Evolutionary conservation across 352 stramenopile species (phyloP), one percentile per base, ranked within the genome.

Genomic region (Thalassiosira sp.): DNA sequence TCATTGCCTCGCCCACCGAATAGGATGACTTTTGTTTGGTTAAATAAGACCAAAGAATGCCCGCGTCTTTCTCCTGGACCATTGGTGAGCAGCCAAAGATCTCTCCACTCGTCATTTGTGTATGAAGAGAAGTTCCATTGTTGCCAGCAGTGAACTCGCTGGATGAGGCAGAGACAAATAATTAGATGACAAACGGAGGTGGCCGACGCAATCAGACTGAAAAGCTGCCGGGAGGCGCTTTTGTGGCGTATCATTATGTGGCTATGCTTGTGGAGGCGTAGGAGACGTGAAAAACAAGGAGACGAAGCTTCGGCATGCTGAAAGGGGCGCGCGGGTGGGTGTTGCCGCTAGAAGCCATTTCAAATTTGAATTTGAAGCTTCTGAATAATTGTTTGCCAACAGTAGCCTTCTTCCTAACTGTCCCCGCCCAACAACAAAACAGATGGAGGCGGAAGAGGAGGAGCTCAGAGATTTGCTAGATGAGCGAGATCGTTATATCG

Each of bases 1-100:
- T 98, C 95, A 70, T 96, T 95, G 22, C 91, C 95, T 58, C 95
- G 88, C 2, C 95, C 96, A 1, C 95, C 96, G 72, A 98, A 98
- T 49, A 98, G 85, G 18, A 98, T 77, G 2, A 93, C 72, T 35
- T 73, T 87, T 37, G 81, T 95, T 48, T 79, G 33, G 40, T 88
- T 89, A 63, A 94, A 95, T 49, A 97, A 79, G n/a, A 92, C 86
- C 2, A 97, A 70, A 3, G 94, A 95, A 73, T 98, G 94, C 3
- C 95, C 94, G 51, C 90, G 81, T 16, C 95, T 84, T 31, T 85
- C 89, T 15, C 86, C 85, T 0, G 95, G 95, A 3, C 92, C 94
- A 3, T 73, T 49, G 25, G 51, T 64, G 0, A 69, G 53, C 84
- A 90, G 43, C 83, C 83, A 89, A 20, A 86, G 28, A 25, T 85